A percentile compares a stretch with the other conserved stretches of the same genome.
phyloP scores from a whole-genome alignment of 2,329 filamentous ascomycete genomes.

The Botrytis fabae region DNA sequence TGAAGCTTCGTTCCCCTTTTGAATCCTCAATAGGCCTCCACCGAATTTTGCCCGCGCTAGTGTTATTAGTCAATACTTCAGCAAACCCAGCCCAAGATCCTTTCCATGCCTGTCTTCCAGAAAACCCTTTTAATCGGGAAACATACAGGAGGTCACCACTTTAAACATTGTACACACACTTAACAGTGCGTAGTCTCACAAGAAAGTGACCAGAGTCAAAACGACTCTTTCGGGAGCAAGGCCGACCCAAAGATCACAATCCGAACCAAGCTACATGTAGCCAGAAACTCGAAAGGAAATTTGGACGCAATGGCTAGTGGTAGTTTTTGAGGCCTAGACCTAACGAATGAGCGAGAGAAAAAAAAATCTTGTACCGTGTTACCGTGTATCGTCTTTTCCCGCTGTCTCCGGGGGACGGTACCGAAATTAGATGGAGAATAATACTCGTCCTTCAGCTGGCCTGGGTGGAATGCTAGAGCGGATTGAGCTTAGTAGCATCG shows the following conservation, averaged over 20 bases:
- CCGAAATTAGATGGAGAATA: slow-evolving; percentile 18
- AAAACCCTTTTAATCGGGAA: background rate
- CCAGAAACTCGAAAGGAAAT: slow-evolving; percentile 10
- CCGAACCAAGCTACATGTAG: background rate
- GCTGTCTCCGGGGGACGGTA: background rate
- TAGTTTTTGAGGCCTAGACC: slow-evolving; percentile 1
- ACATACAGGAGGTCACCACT: background rate
- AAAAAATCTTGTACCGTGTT: background rate
- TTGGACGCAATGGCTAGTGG: background rate
- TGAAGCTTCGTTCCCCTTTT: slow-evolving; percentile 1
- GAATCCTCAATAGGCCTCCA: background rate
- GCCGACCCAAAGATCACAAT: background rate
- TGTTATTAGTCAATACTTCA: background rate
- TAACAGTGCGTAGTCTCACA: slow-evolving; percentile 13
- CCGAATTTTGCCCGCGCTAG: background rate
- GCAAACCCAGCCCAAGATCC: background rate
- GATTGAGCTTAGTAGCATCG: background rate
- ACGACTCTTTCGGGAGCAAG: slow-evolving; percentile 1
- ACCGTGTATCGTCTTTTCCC: slow-evolving; percentile 11
- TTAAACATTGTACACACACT: background rate
- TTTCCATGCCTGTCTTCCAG: background rate
- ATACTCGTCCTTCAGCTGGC: slow-evolving; percentile 1
- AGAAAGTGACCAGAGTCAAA: slow-evolving; percentile 4
- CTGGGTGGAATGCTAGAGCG: background rate
- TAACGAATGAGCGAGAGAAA: background rate